Percentiles rank a stretch among this genome's conserved stretches.
Conservation (phyloP, 768 basidiomycete genomes). For the Tricholoma bakamatsutake region DNA sequence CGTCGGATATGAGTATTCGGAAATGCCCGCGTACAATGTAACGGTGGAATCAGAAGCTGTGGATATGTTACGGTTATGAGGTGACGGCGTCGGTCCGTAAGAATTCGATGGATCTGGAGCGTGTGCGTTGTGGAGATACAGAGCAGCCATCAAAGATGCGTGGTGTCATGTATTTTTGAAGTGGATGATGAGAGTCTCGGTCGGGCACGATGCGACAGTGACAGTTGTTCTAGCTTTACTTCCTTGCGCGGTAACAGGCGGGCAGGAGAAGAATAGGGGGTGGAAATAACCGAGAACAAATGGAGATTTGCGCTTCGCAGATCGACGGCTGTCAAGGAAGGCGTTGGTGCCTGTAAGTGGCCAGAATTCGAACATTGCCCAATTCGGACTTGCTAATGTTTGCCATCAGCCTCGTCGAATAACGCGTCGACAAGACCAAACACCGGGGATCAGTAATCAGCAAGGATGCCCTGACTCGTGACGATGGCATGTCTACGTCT, state of each 20-base stretch:
- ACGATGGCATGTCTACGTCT: too few species aligned
- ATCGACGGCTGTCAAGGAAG: conserved; percentile 8
- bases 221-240: not conserved
- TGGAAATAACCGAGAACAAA: not conserved
- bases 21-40: conserved; percentile 32
- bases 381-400: conserved; percentile 11
- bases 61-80: conserved; percentile 39
- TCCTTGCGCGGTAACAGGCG: not conserved
- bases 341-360: not conserved
- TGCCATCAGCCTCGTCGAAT: conserved; percentile 3
- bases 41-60: conserved; percentile 31
- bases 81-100: conserved; percentile 26
- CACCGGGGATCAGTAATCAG: too few species aligned
- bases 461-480: too few species aligned
- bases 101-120: conserved; percentile 26
- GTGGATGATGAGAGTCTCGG: not conserved
- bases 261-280: not conserved
- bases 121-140: conserved; percentile 54
- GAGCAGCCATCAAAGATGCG: conserved; percentile 43
- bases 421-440: conserved; percentile 11
- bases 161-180: not conserved
- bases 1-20: conserved; percentile 35
- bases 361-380: conserved; percentile 6
- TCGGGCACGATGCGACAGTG: not conserved
- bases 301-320: not conserved